Evolutionary conservation across 2,329 filamentous ascomycete genomes (phyloP).

Genomic region (Zymoseptoria crescenta): DNA sequence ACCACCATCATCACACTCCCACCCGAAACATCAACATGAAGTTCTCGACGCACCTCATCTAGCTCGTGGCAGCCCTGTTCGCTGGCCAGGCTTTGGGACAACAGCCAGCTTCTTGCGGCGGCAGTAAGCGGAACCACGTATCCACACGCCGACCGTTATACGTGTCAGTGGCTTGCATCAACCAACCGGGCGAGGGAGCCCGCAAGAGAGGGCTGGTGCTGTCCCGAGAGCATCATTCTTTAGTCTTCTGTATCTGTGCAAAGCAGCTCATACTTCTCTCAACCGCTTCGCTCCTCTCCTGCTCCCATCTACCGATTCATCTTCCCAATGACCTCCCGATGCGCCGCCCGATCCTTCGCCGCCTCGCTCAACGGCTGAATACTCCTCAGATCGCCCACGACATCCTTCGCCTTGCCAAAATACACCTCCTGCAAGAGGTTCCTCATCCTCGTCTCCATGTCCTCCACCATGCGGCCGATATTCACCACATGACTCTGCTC

Average conservation of each 20-base stretch:
- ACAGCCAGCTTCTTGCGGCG: too few relatives aligned
- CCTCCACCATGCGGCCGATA: slow-evolving; percentile 87
- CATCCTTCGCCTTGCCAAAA: slow-evolving; percentile 98
- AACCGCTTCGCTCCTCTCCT: background rate
- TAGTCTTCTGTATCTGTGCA: background rate
- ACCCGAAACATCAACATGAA: too few relatives aligned
- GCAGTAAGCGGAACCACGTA: too few relatives aligned
- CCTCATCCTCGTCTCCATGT: slow-evolving; percentile 99
- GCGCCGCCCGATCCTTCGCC: slow-evolving; percentile 73
- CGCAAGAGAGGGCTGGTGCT: too few relatives aligned
- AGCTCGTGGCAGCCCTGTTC: too few relatives aligned
- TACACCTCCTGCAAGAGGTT: slow-evolving; percentile 98
- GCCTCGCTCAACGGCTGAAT: slow-evolving; percentile 75
- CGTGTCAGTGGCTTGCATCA: too few relatives aligned
- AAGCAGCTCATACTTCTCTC: background rate
- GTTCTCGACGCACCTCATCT: too few relatives aligned
- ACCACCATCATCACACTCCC: too few relatives aligned
- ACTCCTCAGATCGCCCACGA: slow-evolving; percentile 90
- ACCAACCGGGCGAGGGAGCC: too few relatives aligned
- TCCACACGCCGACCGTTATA: too few relatives aligned
- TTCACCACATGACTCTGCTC: slow-evolving; percentile 94
- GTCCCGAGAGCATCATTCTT: background rate
- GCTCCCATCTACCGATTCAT: slow-evolving; percentile 22
- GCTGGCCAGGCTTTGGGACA: too few relatives aligned
- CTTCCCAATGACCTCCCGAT: slow-evolving; percentile 74